Percentiles rank a stretch among this genome's conserved stretches.
Evolutionary conservation across 345 rosid species (phyloP).

Genomic region (Aegle marmelos): DNA sequence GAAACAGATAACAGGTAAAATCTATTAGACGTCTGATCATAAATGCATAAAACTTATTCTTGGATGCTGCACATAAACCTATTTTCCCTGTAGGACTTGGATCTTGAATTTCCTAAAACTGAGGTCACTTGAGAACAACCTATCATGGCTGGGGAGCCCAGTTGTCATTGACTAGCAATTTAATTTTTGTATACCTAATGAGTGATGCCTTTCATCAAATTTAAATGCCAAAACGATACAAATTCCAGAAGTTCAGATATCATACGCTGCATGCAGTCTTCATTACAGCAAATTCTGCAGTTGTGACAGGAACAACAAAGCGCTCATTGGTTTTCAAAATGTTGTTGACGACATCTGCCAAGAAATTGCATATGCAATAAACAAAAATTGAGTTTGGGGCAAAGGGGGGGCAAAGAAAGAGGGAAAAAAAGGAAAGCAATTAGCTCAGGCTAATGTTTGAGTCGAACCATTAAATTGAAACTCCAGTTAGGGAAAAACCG

Average conservation of each 20-base stretch:
- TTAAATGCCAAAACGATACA: not conserved
- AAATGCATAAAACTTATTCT: not conserved
- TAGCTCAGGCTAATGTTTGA: not conserved
- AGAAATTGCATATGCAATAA: not conserved
- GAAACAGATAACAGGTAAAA: not conserved
- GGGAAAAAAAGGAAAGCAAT: not conserved
- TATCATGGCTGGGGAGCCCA: not conserved
- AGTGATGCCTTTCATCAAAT: not conserved
- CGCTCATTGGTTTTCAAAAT: conserved; percentile 56
- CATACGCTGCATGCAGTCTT: conserved; percentile 89
- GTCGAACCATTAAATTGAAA: not conserved
- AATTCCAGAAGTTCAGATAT: not conserved
- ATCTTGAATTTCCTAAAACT: not conserved
- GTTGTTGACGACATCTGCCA: conserved; percentile 74
- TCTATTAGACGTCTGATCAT: not conserved
- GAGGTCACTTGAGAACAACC: not conserved
- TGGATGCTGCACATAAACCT: not conserved
- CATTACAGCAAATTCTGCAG: conserved; percentile 82
- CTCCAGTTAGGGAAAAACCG: not conserved
- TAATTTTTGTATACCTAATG: not conserved
- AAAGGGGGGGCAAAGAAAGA: too few relatives aligned
- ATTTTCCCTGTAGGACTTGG: not conserved
- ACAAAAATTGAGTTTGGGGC: not conserved
- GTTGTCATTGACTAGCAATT: not conserved
- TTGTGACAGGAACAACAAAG: conserved; percentile 63